A percentile compares a stretch with the other conserved stretches of the same genome.
These are phyloP conservation scores for Zygosaccharomyces sapae DNA, from an alignment of 1,139 yeast species.

Conservation along the genomic window DNA sequence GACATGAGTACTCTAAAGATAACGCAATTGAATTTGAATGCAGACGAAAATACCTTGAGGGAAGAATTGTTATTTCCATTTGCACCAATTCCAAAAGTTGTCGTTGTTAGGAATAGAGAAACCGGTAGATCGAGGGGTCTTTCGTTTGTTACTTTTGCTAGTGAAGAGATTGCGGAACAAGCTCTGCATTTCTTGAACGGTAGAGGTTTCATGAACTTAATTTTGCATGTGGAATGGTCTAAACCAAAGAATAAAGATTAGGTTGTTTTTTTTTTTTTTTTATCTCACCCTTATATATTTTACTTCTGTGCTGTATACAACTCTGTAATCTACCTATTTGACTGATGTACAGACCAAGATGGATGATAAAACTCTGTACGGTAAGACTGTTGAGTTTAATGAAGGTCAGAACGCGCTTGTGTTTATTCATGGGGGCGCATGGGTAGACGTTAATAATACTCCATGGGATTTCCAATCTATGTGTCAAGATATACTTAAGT, in stretches of 20 bases:
- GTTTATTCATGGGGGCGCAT: conserved; percentile 84
- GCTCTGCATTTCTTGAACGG: conserved; percentile 82
- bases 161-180: conserved; percentile 64
- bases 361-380: conserved; percentile 9
- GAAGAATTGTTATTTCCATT: conserved; percentile 66
- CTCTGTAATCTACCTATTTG: conserved; percentile 2
- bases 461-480: conserved; percentile 50
- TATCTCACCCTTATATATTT: conserved; percentile 3
- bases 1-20: conserved; percentile 87
- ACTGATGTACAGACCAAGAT: neutral
- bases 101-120: conserved; percentile 84
- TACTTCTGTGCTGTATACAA: conserved; percentile 1
- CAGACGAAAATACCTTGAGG: conserved; percentile 78
- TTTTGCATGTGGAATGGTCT: conserved; percentile 69
- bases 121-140: conserved; percentile 95
- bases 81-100: conserved; percentile 76
- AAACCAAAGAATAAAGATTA: conserved; percentile 37
- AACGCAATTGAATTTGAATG: conserved; percentile 83
- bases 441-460: conserved; percentile 70
- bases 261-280: neutral
- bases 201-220: conserved; percentile 87
- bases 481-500: conserved; percentile 21
- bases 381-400: conserved; percentile 15
- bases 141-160: conserved; percentile 86
- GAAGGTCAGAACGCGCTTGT: conserved; percentile 32